Base-by-base conservation (phyloP, 257 asterid genomes). In the Penstemon eatonii region DNA sequence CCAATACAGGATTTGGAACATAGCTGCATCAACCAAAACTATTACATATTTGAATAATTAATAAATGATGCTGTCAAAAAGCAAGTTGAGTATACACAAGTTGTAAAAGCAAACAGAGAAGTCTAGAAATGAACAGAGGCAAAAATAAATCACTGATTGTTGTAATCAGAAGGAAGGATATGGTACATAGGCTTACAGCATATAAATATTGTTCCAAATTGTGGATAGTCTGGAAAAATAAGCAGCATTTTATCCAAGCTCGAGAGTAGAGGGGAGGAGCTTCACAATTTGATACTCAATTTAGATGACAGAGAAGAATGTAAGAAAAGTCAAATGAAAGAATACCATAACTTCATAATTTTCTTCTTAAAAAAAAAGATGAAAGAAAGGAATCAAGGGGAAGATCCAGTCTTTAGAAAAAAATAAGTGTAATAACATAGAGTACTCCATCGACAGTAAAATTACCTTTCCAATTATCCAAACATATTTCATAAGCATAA, bases 1-100 rank as follows among this genome's bases (percentile, higher is more conserved):
- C 98, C 81, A 92, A 66, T 45, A 92, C 98, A 4, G 96, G 98
- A 69, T 80, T 89, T 5, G 96, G 88, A 66, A 87, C 96, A 78
- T 92, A 89, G 80, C 96, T 92, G 85, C 78, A 88, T 78, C 45
- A 50, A 49, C 60, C 33, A 25, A 1, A 25, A 25, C 33, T 25
- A 25, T 2, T 25, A 25, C 1, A 25, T 25, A 25, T 25, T 25
- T 25, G 33, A 25, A 25, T 25, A 25, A 25, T 25, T 25, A 25
- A 25, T 25, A 25, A 25, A 25, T 25, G 44, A 60, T 61, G 71
- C 25, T n/a, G 41, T 39, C 37, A 46, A 10, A 11, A n/a, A 38
- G 45, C 42, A 67, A 45, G 36, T 5, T 18, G 11, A 55, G 18
- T 33, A 37, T 6, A 37, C 12, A 40, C 43, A 41, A 47, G 3